Conservation (phyloP, 257 asterid genomes). For the Lithospermum erythrorhizon region DNA sequence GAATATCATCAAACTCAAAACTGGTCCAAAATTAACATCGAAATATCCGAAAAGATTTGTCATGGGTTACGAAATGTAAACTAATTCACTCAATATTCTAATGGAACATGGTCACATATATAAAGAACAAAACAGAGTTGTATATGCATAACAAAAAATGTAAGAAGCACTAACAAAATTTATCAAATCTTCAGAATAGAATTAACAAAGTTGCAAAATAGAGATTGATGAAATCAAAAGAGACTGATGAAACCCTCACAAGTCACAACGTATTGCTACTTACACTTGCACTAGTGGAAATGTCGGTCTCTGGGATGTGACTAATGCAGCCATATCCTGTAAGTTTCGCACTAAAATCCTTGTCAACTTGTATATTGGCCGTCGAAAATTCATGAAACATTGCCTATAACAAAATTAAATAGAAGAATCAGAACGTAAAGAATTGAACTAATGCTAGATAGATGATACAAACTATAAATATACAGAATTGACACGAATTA, state of each 20-base stretch:
- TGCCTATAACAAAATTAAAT: conserved; percentile 25
- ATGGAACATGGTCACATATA: too few relatives aligned
- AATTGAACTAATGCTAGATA: not conserved
- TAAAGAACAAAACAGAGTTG: not conserved
- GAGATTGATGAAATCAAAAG: too few relatives aligned
- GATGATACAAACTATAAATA: not conserved
- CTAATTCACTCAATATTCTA: too few relatives aligned
- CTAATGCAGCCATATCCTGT: conserved; percentile 94
- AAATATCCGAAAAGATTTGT: too few relatives aligned
- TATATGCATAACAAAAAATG: not conserved
- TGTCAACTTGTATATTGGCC: conserved; percentile 79
- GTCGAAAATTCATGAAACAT: conserved; percentile 94
- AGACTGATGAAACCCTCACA: not conserved
- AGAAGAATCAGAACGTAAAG: not conserved
- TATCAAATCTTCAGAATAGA: too few relatives aligned
- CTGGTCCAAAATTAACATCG: not conserved
- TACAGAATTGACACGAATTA: not conserved
- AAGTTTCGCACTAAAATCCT: conserved; percentile 86
- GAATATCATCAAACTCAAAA: not conserved
- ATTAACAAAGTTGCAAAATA: too few relatives aligned
- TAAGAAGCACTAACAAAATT: too few relatives aligned
- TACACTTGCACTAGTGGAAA: conserved; percentile 45
- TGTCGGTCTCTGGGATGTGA: conserved; percentile 69
- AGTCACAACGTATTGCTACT: conserved; percentile 12
- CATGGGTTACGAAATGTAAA: too few relatives aligned